phyloP scores from a whole-genome alignment of 345 rosid genomes.

The Hibiscus trionum region DNA sequence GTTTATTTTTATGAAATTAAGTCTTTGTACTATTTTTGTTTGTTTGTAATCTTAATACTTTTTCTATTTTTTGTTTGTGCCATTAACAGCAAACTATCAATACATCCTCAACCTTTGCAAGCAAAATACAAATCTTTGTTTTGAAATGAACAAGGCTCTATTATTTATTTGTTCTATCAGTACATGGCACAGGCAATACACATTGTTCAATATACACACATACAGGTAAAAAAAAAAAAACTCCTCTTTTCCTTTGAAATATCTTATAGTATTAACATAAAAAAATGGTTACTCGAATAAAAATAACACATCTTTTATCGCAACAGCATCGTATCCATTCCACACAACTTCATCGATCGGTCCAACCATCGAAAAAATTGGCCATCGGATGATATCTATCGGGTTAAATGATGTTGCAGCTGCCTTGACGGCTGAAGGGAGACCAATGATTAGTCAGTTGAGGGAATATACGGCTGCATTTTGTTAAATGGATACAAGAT shows the following conservation, averaged over 20 bases:
- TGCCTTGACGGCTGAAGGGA: slow-evolving; percentile 43
- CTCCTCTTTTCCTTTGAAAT: too few species aligned
- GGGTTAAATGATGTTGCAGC: slow-evolving; percentile 55
- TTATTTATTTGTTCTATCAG: neutral
- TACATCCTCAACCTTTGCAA: too few species aligned
- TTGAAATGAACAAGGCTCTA: too few species aligned
- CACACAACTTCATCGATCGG: neutral
- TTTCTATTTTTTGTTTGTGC: too few species aligned
- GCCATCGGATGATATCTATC: neutral
- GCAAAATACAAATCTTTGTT: too few species aligned
- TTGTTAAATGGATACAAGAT: neutral
- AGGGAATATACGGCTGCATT: neutral
- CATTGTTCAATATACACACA: neutral
- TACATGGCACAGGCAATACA: neutral
- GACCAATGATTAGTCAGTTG: neutral
- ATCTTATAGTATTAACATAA: neutral
- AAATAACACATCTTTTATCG: neutral
- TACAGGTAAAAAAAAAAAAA: too few species aligned
- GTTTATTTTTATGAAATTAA: too few species aligned
- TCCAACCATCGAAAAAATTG: neutral
- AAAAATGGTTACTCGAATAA: neutral
- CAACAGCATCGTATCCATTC: neutral
- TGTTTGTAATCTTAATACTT: too few species aligned
- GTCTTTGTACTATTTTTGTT: too few species aligned
- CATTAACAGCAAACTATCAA: too few species aligned